phyloP scores from a whole-genome alignment of 2,329 filamentous ascomycete genomes.

The Eutypella sp. region DNA sequence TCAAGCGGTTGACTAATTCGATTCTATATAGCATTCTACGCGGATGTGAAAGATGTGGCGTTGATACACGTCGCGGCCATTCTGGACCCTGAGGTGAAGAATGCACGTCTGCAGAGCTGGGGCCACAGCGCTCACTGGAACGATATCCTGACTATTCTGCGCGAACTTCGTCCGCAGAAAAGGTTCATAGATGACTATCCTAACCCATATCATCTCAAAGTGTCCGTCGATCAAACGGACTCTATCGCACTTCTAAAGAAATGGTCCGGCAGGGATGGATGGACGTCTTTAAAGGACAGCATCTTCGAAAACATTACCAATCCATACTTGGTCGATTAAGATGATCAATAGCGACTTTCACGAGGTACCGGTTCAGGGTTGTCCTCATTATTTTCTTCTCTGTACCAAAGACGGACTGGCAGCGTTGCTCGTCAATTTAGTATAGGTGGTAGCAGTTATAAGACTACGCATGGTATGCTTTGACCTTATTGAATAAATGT shows the following conservation, averaged over 20 bases:
- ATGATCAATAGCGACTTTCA: too few species aligned
- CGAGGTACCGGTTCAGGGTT: too few species aligned
- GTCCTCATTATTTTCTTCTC: too few species aligned
- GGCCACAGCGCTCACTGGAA: slow-evolving; percentile 20
- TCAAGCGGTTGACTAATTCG: background rate
- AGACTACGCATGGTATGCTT: too few species aligned
- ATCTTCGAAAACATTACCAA: background rate
- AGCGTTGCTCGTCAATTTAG: too few species aligned
- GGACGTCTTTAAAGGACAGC: slow-evolving; percentile 11
- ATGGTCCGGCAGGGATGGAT: slow-evolving; percentile 12
- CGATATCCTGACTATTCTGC: slow-evolving; percentile 18
- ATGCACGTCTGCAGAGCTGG: slow-evolving; percentile 23
- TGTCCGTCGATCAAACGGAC: slow-evolving; percentile 14
- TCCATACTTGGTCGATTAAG: background rate
- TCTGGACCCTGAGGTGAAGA: slow-evolving; percentile 19
- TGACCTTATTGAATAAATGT: too few species aligned
- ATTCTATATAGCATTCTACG: slow-evolving; percentile 8
- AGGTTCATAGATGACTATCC: slow-evolving; percentile 24
- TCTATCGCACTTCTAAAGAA: slow-evolving; percentile 13
- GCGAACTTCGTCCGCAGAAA: slow-evolving; percentile 16
- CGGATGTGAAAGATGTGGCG: slow-evolving; percentile 24
- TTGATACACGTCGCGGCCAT: slow-evolving; percentile 25
- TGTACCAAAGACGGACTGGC: too few species aligned
- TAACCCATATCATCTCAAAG: slow-evolving; percentile 10
- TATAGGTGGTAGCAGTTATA: too few species aligned